phyloP scores from a whole-genome alignment of 805 yeast genomes.

The Clavispora fructus region DNA sequence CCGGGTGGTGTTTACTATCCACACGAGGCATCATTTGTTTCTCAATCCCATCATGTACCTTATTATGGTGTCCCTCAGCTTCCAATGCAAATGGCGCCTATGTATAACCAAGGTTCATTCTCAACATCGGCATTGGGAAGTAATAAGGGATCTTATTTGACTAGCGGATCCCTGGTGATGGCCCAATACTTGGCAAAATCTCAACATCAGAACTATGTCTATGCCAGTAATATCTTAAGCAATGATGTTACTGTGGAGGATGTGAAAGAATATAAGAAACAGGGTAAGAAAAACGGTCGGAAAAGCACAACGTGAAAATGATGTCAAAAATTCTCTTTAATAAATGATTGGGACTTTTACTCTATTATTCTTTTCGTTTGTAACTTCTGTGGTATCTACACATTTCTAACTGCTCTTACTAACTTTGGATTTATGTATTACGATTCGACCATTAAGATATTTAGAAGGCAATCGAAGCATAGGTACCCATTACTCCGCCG shows the following conservation, averaged over 20 bases:
- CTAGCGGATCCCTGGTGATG: conserved; percentile 68
- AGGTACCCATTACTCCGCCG: conserved; percentile 14
- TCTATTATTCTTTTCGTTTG: no score
- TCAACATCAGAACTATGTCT: conserved; percentile 55
- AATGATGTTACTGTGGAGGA: conserved; percentile 11
- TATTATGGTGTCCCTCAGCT: conserved; percentile 1
- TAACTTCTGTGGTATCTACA: no score
- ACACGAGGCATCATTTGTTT: conserved; percentile 9
- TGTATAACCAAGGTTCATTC: background rate
- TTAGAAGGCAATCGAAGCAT: conserved; percentile 9
- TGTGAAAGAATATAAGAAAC: background rate
- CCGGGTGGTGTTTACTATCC: conserved; percentile 7
- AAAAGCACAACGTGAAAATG: background rate
- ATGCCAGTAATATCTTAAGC: conserved; percentile 27
- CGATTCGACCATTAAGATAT: no score
- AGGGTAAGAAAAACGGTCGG: background rate
- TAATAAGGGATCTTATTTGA: conserved; percentile 3
- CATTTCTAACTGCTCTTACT: no score
- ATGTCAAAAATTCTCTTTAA: background rate
- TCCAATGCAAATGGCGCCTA: background rate
- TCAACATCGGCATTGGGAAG: background rate
- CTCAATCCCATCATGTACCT: conserved; percentile 1
- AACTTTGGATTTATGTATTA: no score
- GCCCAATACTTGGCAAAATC: conserved; percentile 72
- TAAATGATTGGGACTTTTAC: no score